A percentile compares a stretch with the other conserved stretches of the same genome.
phyloP scores from a whole-genome alignment of 78 protist genomes.

The Guillardia theta region DNA sequence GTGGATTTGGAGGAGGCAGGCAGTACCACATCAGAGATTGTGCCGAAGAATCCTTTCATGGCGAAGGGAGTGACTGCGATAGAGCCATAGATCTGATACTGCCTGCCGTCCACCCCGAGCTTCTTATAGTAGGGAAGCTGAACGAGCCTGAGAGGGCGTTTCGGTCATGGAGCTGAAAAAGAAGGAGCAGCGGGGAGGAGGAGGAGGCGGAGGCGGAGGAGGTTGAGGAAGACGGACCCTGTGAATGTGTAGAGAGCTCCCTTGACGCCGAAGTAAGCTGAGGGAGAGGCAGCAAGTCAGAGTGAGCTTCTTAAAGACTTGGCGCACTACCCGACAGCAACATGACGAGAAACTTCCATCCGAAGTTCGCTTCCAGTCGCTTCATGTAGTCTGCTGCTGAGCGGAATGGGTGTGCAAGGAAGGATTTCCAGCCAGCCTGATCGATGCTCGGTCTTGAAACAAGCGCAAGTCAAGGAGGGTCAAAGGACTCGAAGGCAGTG shows the following conservation, averaged over 20 bases:
- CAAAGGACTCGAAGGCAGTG: no score
- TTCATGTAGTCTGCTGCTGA: neutral
- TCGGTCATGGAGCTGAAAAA: no score
- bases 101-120: neutral
- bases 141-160: neutral
- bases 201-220: neutral
- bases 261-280: slow-evolving; percentile 45
- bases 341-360: neutral
- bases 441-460: no score
- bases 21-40: slow-evolving; percentile 40
- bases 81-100: slow-evolving; percentile 9
- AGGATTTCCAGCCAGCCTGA: no score
- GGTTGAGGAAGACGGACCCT: neutral
- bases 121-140: slow-evolving; percentile 49
- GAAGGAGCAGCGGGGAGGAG: neutral
- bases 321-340: no score
- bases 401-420: no score
- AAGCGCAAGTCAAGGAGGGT: no score
- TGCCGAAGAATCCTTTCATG: neutral
- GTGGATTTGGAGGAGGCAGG: no score
- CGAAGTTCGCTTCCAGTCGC: neutral
- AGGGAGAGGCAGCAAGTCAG: no score
- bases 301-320: no score
- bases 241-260: neutral
- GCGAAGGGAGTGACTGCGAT: neutral